phyloP scores from a whole-genome alignment of 2,329 filamentous ascomycete species.

The Fusarium caatingaense region DNA sequence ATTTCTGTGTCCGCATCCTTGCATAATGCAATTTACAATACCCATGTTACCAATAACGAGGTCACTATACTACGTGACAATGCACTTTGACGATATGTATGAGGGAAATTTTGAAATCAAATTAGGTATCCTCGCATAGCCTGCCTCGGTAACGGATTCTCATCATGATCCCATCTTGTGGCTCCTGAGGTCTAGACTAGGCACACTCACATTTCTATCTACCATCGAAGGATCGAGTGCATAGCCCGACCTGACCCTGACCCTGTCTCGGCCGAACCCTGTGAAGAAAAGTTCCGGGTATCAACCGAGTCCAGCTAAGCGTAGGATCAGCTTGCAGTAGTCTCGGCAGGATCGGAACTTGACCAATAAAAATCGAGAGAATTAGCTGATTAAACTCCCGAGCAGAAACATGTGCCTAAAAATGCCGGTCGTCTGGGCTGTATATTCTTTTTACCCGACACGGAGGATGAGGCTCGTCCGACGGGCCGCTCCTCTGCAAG shows the following conservation, averaged over 20 bases:
- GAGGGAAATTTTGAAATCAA: not conserved
- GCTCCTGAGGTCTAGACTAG: not conserved
- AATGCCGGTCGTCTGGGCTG: not conserved
- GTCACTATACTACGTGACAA: not conserved
- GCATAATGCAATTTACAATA: fast-evolving
- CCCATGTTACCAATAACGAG: not conserved
- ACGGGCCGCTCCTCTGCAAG: not conserved
- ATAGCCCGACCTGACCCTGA: not conserved
- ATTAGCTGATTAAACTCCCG: too few species aligned
- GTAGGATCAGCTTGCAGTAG: not conserved
- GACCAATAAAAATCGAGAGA: too few species aligned
- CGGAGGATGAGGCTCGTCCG: not conserved
- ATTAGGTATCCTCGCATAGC: not conserved
- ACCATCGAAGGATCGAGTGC: not conserved
- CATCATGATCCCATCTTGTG: not conserved
- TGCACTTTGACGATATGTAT: not conserved
- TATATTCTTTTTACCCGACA: not conserved
- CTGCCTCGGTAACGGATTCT: not conserved
- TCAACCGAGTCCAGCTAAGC: not conserved
- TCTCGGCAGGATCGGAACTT: not conserved
- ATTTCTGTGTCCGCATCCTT: not conserved
- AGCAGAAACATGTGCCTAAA: not conserved
- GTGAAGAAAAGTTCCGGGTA: not conserved
- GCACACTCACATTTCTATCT: too few species aligned
- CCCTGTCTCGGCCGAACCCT: not conserved